phyloP scores from a whole-genome alignment of 2,329 filamentous ascomycete genomes.

The Tolypocladium ovalisporum region DNA sequence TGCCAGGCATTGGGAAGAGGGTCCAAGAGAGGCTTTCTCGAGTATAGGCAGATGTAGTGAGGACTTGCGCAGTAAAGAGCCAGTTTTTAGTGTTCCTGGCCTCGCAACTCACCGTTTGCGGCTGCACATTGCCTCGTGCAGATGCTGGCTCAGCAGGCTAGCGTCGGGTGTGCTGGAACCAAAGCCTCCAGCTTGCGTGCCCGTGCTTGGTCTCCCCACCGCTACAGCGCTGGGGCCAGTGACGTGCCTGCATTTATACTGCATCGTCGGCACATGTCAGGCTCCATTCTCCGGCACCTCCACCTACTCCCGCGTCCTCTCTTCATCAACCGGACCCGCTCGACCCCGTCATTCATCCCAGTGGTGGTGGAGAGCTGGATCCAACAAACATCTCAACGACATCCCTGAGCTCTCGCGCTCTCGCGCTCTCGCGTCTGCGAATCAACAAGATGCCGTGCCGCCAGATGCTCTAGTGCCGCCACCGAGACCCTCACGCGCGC shows the following conservation, averaged over 20 bases:
- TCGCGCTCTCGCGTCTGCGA: not conserved
- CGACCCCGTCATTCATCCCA: not conserved
- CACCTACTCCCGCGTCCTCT: not conserved
- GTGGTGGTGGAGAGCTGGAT: not conserved
- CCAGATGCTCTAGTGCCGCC: not conserved
- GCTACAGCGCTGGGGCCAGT: not conserved
- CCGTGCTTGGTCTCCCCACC: not conserved
- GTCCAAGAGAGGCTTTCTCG: too few relatives aligned
- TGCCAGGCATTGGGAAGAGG: too few relatives aligned
- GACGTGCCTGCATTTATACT: not conserved
- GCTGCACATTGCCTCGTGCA: too few relatives aligned
- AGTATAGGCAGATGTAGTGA: too few relatives aligned
- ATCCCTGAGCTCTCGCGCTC: not conserved
- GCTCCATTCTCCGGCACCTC: not conserved
- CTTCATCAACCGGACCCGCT: not conserved
- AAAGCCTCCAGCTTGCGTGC: too few relatives aligned
- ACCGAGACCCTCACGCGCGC: not conserved
- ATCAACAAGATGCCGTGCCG: constrained; percentile 4
- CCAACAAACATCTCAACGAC: not conserved
- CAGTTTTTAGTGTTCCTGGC: too few relatives aligned
- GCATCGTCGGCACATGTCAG: not conserved
- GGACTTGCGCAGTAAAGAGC: too few relatives aligned
- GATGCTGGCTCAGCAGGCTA: too few relatives aligned
- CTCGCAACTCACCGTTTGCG: too few relatives aligned
- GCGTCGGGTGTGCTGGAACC: too few relatives aligned